A percentile compares a stretch with the other conserved stretches of the same genome.
Evolutionary conservation across 768 basidiomycete species (phyloP).

Genomic region (Pleurotus eryngii): DNA sequence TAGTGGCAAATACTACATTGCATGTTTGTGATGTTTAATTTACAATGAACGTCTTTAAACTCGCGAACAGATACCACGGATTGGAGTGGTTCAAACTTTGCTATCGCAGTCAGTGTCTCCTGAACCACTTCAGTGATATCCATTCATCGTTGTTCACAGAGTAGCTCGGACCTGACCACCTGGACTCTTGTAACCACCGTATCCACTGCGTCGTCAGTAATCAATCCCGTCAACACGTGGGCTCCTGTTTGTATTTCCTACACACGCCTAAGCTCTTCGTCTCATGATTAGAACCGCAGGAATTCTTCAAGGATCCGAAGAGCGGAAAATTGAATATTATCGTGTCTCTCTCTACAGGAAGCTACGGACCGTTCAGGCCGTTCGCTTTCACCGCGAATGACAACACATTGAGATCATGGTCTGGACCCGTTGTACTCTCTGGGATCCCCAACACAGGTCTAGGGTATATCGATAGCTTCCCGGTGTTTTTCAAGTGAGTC

Average conservation of each 20-base stretch:
- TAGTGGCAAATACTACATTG: conserved; percentile 32
- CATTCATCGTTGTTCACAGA: conserved; percentile 13
- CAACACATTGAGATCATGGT: conserved; percentile 25
- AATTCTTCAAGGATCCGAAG: conserved; percentile 34
- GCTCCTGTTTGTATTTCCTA: conserved; percentile 19
- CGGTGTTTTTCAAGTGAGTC: conserved; percentile 28
- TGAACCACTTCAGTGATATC: background rate
- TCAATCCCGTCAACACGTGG: conserved; percentile 31
- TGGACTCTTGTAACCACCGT: conserved; percentile 28
- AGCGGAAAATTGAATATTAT: conserved; percentile 30
- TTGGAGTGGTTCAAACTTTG: conserved; percentile 33
- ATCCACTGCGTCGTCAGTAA: conserved; percentile 23
- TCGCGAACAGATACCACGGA: conserved; percentile 27
- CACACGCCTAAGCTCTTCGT: too few species aligned
- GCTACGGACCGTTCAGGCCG: conserved; percentile 32
- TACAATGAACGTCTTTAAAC: background rate
- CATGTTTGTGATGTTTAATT: conserved; percentile 17
- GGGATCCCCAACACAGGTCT: conserved; percentile 32
- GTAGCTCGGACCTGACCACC: conserved; percentile 25
- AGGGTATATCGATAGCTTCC: conserved; percentile 34
- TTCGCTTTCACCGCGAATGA: conserved; percentile 31
- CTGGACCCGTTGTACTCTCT: conserved; percentile 28
- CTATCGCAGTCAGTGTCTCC: conserved; percentile 24
- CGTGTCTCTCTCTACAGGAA: conserved; percentile 32
- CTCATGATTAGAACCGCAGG: conserved; percentile 15